phyloP scores from a whole-genome alignment of 257 asterid genomes.

The Echium plantagineum region DNA sequence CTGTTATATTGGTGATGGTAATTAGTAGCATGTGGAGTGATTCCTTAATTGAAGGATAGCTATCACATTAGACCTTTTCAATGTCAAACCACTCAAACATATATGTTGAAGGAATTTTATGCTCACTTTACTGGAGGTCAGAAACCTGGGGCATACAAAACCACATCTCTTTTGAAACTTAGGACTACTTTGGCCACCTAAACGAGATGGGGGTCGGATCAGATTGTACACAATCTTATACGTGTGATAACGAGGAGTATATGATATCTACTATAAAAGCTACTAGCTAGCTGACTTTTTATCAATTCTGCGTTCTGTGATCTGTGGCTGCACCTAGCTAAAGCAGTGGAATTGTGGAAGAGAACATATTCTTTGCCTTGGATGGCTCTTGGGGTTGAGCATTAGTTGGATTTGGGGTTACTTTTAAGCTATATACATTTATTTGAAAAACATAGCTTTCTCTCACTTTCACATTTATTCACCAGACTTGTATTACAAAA shows the following conservation, averaged over 20 bases:
- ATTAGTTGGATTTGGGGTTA: no score
- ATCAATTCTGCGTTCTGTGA: neutral
- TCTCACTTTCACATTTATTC: no score
- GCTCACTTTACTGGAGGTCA: neutral
- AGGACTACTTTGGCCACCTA: neutral
- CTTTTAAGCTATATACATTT: no score
- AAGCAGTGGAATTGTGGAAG: neutral
- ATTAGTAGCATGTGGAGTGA: neutral
- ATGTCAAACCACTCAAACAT: no score
- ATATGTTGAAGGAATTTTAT: no score
- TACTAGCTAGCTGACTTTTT: no score
- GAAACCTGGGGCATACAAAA: neutral
- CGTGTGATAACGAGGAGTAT: no score
- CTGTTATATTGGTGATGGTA: neutral
- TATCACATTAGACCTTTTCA: neutral
- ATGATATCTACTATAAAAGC: no score
- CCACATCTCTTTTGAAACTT: neutral
- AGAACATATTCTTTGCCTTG: neutral
- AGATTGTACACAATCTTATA: no score
- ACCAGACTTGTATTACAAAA: no score
- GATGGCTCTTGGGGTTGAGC: neutral
- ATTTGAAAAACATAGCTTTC: no score
- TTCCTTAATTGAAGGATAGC: neutral
- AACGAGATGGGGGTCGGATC: no score
- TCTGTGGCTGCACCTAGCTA: neutral